Percentiles rank a stretch among this genome's conserved stretches.
Evolutionary conservation across 1,284 basidiomycete species (phyloP).

Genomic region (Ceratobasidium sp.): DNA sequence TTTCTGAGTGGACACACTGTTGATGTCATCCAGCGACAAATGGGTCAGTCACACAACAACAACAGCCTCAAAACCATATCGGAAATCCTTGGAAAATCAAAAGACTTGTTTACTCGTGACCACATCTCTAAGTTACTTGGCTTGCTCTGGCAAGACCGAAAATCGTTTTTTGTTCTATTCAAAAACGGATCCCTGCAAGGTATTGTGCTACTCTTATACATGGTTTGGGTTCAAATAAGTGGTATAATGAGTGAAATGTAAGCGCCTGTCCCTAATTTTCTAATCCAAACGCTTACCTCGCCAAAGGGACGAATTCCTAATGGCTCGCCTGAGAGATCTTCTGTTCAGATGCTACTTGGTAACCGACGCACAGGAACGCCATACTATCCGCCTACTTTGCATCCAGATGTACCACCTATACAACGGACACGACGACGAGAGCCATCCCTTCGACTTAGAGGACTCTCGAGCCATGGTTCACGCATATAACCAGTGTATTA

Average conservation of each 20-base stretch:
- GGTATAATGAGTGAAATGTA: background rate
- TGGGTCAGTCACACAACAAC: background rate
- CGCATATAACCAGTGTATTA: background rate
- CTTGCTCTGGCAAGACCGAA: conserved; percentile 11
- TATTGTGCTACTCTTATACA: background rate
- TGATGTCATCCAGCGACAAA: background rate
- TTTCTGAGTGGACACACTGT: background rate
- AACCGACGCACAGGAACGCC: background rate
- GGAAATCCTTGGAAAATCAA: background rate
- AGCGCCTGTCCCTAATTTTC: background rate
- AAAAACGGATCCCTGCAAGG: conserved; percentile 1
- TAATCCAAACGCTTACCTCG: background rate
- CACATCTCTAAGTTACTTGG: background rate
- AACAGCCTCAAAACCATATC: background rate
- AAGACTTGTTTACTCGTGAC: conserved; percentile 6
- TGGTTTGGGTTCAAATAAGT: conserved; percentile 15
- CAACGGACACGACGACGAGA: background rate
- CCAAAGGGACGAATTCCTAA: background rate
- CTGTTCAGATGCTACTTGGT: background rate
- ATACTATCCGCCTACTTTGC: background rate
- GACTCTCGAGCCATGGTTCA: background rate
- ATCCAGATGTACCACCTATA: background rate
- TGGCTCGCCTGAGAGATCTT: conserved; percentile 3
- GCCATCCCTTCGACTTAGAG: background rate
- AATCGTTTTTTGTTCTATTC: conserved; percentile 1